Base-by-base conservation (phyloP, 345 rosid species). In the Populus euphratica region DNA sequence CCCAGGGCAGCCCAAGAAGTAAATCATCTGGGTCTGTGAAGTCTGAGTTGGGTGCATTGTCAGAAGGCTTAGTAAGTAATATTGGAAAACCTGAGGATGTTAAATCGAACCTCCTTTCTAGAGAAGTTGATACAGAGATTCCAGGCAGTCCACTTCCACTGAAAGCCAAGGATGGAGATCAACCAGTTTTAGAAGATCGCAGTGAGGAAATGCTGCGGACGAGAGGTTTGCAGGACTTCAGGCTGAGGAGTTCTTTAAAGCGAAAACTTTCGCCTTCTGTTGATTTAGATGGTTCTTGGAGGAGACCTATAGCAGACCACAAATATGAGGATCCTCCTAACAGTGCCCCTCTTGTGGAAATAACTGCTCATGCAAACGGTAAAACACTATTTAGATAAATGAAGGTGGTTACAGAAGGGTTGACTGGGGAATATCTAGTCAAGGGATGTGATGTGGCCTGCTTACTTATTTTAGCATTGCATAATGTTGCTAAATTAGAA, bases 151-250 rank as follows among this genome's bases (percentile, higher is more conserved):
- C 69, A 41, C 66, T 70, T 73, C 77, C 80, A 52, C 81, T 67
- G 50, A 83, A 86, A 35, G 49, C 72, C 72, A 84, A 78, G 78
- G 90, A 82, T 39, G 86, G 68, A 70, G 75, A 35, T 65, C 82
- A 69, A 21, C 21, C 66, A 43, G 27, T 62, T 17, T 49, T 31
- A 66, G 96, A 88, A 59, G 90, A 82, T 72, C 82, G 80, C 71
- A 80, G 79, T 79, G 91, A 89, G 74, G 88, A 63, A 76, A 81
- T 72, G 74, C 96, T 93, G 52, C 87, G 93, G 65, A 90, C 90
- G 98, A 94, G 97, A 89, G 97, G 92, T 56, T 84, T 91, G 86
- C 94, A 89, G 80, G 98, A 96, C 82, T 87, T 94, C 66, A 97
- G 96, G 76, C 89, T 87, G 59, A 90, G 80, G 87, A 86, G 89